Conservation (phyloP, 352 stramenopile genomes). For the Pythium brachiatum region DNA sequence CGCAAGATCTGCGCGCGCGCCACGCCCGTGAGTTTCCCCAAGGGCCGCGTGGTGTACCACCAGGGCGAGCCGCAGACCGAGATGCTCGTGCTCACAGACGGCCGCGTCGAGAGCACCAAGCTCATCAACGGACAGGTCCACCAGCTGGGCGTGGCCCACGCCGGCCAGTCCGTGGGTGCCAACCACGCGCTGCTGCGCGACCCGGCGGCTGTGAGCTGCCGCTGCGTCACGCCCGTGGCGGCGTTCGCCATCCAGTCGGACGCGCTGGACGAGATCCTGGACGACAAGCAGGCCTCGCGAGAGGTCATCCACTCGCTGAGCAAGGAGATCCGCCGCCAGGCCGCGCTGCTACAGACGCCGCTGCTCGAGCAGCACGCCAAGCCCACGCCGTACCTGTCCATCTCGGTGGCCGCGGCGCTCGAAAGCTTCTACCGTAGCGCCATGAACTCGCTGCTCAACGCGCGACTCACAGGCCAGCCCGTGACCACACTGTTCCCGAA, state of each 20-base stretch:
- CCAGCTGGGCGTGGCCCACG: slow-evolving; percentile 44
- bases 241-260: slow-evolving; percentile 72
- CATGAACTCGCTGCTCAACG: slow-evolving; percentile 92
- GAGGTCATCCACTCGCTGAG: slow-evolving; percentile 86
- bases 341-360: slow-evolving; percentile 82
- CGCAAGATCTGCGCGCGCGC: slow-evolving; percentile 71
- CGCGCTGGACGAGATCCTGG: slow-evolving; percentile 69
- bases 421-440: slow-evolving; percentile 92
- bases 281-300: slow-evolving; percentile 66
- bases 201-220: slow-evolving; percentile 68
- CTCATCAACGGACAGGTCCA: slow-evolving; percentile 85
- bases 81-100: slow-evolving; percentile 70
- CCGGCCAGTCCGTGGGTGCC: slow-evolving; percentile 62
- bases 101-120: slow-evolving; percentile 71
- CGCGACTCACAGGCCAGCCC: slow-evolving; percentile 74
- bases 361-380: slow-evolving; percentile 90
- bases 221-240: slow-evolving; percentile 76
- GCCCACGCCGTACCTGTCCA: slow-evolving; percentile 88
- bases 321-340: slow-evolving; percentile 87
- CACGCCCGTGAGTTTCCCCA: slow-evolving; percentile 59
- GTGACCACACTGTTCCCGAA: slow-evolving; percentile 89
- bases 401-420: slow-evolving; percentile 88
- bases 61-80: slow-evolving; percentile 80
- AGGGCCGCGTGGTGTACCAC: slow-evolving; percentile 75
- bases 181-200: slow-evolving; percentile 84